phyloP scores from a whole-genome alignment of 139 green algal species.

The Asterochloris sp. region DNA sequence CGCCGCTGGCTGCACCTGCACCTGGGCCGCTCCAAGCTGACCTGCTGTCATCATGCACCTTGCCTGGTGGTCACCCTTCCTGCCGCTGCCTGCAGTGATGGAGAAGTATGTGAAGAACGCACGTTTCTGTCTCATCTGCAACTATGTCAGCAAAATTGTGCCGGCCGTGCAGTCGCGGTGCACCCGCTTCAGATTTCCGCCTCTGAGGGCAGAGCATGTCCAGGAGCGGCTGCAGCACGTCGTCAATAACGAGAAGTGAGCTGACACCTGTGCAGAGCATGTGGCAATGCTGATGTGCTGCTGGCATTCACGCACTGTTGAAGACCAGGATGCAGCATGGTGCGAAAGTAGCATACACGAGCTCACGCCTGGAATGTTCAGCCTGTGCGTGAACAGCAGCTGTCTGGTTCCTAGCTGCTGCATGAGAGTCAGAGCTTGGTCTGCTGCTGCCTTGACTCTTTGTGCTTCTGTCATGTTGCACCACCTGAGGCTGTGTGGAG shows the following conservation, averaged over 20 bases:
- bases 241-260: conserved; percentile 65
- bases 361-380: too few relatives aligned
- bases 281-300: neutral
- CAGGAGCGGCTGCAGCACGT: conserved; percentile 72
- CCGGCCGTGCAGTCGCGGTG: conserved; percentile 95
- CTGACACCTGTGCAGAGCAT: neutral
- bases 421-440: too few relatives aligned
- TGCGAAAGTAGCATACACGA: neutral
- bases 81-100: conserved; percentile 75
- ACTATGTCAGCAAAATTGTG: conserved; percentile 98
- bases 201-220: conserved; percentile 73
- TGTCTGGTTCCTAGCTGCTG: too few relatives aligned
- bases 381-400: too few relatives aligned
- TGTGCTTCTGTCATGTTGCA: too few relatives aligned
- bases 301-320: neutral
- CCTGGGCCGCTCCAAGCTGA: too few relatives aligned
- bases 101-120: conserved; percentile 97
- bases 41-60: too few relatives aligned
- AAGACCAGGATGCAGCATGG: neutral
- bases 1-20: too few relatives aligned
- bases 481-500: too few relatives aligned
- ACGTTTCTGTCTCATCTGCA: conserved; percentile 99
- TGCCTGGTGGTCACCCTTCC: too few relatives aligned
- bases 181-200: conserved; percentile 95
- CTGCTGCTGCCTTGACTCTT: too few relatives aligned